Evolutionary conservation across 306 rosid species (phyloP), one percentile per base, ranked within the genome.

Genomic region (Rosa rugosa): DNA sequence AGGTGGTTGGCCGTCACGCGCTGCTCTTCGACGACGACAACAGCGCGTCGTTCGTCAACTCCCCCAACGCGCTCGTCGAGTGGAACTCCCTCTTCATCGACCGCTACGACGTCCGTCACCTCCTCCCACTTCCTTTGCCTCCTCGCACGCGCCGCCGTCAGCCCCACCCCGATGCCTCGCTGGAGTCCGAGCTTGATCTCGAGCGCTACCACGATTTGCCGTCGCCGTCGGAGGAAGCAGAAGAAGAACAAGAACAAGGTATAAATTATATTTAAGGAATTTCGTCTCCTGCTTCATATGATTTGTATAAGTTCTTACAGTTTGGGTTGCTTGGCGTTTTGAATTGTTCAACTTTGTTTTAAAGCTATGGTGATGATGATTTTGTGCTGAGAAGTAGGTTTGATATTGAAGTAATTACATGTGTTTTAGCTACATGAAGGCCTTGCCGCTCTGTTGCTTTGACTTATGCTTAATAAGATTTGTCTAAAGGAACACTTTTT

Each of bases 31-130:
- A 93, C 84, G 98, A 91, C 81, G 97, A 91, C 86, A 85, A 81
- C 74, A 87, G 75, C 83, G 94, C 97, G 64, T 90, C 91, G 70
- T 93, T 93, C 75, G 87, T 90, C 0, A 89, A 93, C 85, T 87
- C 98, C 36, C 63, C 76, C 75, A 86, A 90, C 69, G 97, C 98
- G 40, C 92, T 93, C 8, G 94, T 93, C 12, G 94, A 93, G 16
- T 93, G 94, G 97, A 89, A 93, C 78, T 87, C 94, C n/a, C 98
- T 93, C 60, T 86, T 81, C 51, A 93, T 93, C 71, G 98, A 93
- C 31, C 98, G 98, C 34, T 91, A 89, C 89, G 98, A 93, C 57
- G 98, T 93, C 22, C 97, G 98, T 45, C 98, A 93, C 80, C 93
- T 93, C 77, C 97, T 91, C 72, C 9, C 94, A 25, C 59, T 44